phyloP scores from a whole-genome alignment of 2,329 filamentous ascomycete genomes.

The Lecanicillium sp. region DNA sequence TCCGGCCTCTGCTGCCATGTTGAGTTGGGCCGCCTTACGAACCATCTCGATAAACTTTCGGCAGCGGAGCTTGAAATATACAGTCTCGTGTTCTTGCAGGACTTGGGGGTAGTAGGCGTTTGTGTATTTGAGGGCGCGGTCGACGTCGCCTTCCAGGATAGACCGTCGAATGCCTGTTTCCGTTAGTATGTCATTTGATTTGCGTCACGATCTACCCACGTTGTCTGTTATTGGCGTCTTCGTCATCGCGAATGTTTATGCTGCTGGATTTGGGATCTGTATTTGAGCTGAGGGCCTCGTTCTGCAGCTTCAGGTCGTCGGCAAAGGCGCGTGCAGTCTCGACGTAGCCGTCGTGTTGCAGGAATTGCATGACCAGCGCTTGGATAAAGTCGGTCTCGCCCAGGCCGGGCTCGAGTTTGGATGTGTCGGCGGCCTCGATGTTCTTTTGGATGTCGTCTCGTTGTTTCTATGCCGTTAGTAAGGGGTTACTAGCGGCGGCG shows the following conservation, averaged over 20 bases:
- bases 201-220: too few relatives aligned
- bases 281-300: constrained; percentile 59
- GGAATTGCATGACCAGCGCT: constrained; percentile 73
- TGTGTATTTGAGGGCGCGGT: constrained; percentile 79
- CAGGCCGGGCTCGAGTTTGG: constrained; percentile 54
- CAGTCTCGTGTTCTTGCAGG: constrained; percentile 70
- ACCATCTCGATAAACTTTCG: constrained; percentile 96
- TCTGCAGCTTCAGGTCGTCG: constrained; percentile 70
- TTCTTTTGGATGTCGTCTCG: constrained; percentile 51
- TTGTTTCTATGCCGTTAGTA: too few relatives aligned
- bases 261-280: constrained; percentile 46
- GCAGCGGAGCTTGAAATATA: constrained; percentile 82
- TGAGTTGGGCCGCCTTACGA: constrained; percentile 62
- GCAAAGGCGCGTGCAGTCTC: constrained; percentile 88
- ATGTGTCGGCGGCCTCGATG: constrained; percentile 54
- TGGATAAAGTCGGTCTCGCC: constrained; percentile 77
- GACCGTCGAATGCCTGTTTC: constrained; percentile 71
- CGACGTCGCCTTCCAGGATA: constrained; percentile 87
- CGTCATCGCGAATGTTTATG: constrained; percentile 69
- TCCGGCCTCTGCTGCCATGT: constrained; percentile 40
- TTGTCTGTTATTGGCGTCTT: constrained; percentile 81
- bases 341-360: constrained; percentile 92
- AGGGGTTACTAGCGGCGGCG: too few relatives aligned
- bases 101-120: constrained; percentile 74
- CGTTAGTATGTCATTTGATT: constrained; percentile 26